Conservation (phyloP, 805 yeast species). For the Metschnikowia arizonensis region DNA sequence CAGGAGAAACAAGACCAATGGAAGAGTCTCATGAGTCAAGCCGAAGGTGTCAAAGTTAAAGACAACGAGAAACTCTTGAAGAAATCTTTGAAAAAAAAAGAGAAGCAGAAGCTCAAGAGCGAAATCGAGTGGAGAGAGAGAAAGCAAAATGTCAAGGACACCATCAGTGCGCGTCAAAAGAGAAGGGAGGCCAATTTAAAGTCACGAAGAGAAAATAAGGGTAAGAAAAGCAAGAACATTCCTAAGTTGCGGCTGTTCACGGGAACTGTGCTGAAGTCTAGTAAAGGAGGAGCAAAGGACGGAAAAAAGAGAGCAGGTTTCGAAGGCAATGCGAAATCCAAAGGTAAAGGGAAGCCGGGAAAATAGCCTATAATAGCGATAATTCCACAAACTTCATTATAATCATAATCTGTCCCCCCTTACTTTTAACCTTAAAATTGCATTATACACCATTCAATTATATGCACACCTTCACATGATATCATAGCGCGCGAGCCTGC, state of each 20-base stretch:
- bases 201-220: constrained; percentile 81
- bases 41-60: constrained; percentile 82
- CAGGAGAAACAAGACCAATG: constrained; percentile 73
- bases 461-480: constrained; percentile 1
- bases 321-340: constrained; percentile 63
- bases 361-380: constrained; percentile 15
- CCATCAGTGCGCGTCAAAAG: constrained; percentile 69
- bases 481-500: constrained; percentile 4
- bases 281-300: constrained; percentile 24
- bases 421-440: background rate
- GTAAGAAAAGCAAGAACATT: constrained; percentile 71
- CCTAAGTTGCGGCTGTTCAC: constrained; percentile 65
- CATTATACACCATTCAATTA: background rate
- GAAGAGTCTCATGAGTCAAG: constrained; percentile 77
- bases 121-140: constrained; percentile 93
- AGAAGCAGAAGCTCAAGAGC: constrained; percentile 76
- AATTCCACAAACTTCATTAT: background rate
- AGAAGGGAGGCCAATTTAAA: constrained; percentile 90
- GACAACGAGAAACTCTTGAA: constrained; percentile 87
- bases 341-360: constrained; percentile 25
- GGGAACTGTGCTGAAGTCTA: constrained; percentile 45
- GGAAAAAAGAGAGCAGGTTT: constrained; percentile 74
- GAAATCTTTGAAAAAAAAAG: constrained; percentile 81
- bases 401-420: background rate
- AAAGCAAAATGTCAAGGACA: constrained; percentile 70